A percentile compares a stretch with the other conserved stretches of the same genome.
Evolutionary conservation across 139 green algal genomes (phyloP).

Genomic region (Auxenochlorella pyrenoidosa): DNA sequence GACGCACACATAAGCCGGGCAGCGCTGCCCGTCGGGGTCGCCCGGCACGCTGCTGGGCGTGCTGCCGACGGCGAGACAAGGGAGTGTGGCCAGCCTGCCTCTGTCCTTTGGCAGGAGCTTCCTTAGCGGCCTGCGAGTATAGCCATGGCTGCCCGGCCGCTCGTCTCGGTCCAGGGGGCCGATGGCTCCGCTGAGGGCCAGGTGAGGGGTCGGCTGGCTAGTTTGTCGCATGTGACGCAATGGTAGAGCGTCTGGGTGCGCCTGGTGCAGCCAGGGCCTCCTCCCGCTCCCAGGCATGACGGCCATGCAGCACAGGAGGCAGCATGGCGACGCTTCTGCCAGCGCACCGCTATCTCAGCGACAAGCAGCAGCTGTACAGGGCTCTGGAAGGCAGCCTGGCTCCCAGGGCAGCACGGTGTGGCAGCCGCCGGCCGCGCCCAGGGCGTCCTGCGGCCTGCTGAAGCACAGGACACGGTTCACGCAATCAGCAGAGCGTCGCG

Average conservation of each 20-base stretch:
- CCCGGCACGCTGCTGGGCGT: background rate
- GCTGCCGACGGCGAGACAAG: background rate
- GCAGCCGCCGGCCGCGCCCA: too few relatives aligned
- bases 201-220: background rate
- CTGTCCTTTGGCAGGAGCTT: slow-evolving; percentile 10
- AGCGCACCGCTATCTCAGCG: too few relatives aligned
- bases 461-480: too few relatives aligned
- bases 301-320: slow-evolving; percentile 19
- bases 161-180: background rate
- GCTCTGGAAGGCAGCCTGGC: too few relatives aligned
- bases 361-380: too few relatives aligned
- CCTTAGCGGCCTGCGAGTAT: background rate
- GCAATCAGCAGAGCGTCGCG: too few relatives aligned
- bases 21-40: too few relatives aligned
- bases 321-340: background rate
- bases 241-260: background rate
- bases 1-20: too few relatives aligned
- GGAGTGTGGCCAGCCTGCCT: background rate
- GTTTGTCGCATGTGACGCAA: too few relatives aligned
- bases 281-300: slow-evolving; percentile 6
- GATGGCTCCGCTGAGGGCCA: slow-evolving; percentile 20
- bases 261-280: background rate
- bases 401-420: too few relatives aligned
- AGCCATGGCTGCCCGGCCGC: slow-evolving; percentile 15
- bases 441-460: too few relatives aligned